Conservation (phyloP, 352 stramenopile genomes). For the Globisporangium paroecandrum region DNA sequence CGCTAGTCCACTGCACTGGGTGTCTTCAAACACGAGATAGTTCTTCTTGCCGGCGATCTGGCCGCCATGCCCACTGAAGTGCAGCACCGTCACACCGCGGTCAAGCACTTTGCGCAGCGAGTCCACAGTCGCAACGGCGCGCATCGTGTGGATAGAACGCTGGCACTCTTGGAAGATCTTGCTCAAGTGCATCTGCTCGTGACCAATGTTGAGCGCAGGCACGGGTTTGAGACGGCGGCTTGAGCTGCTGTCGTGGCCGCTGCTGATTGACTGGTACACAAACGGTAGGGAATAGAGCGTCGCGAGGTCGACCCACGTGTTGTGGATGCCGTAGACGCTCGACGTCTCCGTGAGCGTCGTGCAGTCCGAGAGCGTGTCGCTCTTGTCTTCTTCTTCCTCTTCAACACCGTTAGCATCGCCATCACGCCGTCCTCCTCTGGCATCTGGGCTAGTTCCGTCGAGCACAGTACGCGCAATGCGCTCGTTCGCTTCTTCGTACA, state of each 20-base stretch:
- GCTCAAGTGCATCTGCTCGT: conserved; percentile 62
- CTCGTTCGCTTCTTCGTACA: conserved; percentile 59
- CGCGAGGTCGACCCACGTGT: conserved; percentile 78
- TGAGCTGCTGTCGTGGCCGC: conserved; percentile 1
- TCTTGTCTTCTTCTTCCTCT: conserved; percentile 62
- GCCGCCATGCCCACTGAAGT: conserved; percentile 77
- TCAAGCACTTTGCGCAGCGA: conserved; percentile 75
- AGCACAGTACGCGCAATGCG: conserved; percentile 57
- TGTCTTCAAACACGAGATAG: conserved; percentile 78
- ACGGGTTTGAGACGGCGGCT: conserved; percentile 52
- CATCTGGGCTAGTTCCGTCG: conserved; percentile 21
- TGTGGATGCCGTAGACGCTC: conserved; percentile 72
- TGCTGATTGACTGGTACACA: conserved; percentile 37
- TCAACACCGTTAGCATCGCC: not conserved
- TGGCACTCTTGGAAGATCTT: conserved; percentile 79
- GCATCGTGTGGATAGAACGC: conserved; percentile 73
- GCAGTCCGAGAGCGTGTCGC: conserved; percentile 73
- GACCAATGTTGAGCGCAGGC: conserved; percentile 59
- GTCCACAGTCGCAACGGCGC: conserved; percentile 64
- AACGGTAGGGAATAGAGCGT: conserved; percentile 76
- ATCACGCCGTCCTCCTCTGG: conserved; percentile 7
- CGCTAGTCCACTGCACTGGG: conserved; percentile 53
- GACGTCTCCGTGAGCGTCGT: conserved; percentile 67
- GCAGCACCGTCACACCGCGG: conserved; percentile 65
- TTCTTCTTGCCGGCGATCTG: conserved; percentile 60